Evolutionary conservation across 495 filamentous ascomycete species (phyloP).

Genomic region (Chaetomium fimeti): DNA sequence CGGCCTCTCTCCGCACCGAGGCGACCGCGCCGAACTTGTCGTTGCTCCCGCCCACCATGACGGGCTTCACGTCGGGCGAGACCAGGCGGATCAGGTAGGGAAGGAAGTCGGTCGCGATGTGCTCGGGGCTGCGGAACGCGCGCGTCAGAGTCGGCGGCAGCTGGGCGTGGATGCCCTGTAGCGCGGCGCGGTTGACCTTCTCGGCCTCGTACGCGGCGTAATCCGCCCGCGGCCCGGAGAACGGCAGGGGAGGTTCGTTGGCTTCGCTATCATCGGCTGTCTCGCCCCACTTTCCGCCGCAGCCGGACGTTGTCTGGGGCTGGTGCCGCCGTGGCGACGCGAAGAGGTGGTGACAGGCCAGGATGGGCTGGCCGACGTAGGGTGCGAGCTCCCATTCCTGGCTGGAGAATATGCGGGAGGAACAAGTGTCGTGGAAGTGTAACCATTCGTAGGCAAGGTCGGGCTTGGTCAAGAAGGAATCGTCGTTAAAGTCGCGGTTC

Average conservation of each 20-base stretch:
- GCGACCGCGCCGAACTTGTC: conserved; percentile 65
- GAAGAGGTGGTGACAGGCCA: conserved; percentile 92
- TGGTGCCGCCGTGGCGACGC: conserved; percentile 56
- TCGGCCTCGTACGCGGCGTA: conserved; percentile 72
- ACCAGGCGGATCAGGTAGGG: conserved; percentile 80
- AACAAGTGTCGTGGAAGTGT: conserved; percentile 84
- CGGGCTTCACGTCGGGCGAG: conserved; percentile 85
- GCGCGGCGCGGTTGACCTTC: conserved; percentile 60
- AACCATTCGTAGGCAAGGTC: conserved; percentile 88
- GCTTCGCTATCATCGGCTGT: conserved; percentile 46
- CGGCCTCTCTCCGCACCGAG: conserved; percentile 78
- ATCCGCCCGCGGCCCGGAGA: conserved; percentile 75
- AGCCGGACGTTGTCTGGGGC: conserved; percentile 32
- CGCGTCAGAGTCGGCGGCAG: conserved; percentile 64
- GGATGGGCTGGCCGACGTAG: conserved; percentile 79
- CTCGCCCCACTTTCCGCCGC: conserved; percentile 21
- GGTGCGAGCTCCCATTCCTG: conserved; percentile 88
- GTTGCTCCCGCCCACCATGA: conserved; percentile 71
- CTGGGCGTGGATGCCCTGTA: conserved; percentile 52
- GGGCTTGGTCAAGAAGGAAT: conserved; percentile 85
- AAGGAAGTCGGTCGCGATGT: conserved; percentile 74
- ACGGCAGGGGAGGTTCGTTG: conserved; percentile 61
- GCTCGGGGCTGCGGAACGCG: conserved; percentile 71
- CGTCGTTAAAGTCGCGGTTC: conserved; percentile 84
- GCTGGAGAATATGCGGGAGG: conserved; percentile 64